Evolutionary conservation across 305 asterid species (phyloP), one percentile per base, ranked within the genome.

Genomic region (Solanum aculeatissimum): DNA sequence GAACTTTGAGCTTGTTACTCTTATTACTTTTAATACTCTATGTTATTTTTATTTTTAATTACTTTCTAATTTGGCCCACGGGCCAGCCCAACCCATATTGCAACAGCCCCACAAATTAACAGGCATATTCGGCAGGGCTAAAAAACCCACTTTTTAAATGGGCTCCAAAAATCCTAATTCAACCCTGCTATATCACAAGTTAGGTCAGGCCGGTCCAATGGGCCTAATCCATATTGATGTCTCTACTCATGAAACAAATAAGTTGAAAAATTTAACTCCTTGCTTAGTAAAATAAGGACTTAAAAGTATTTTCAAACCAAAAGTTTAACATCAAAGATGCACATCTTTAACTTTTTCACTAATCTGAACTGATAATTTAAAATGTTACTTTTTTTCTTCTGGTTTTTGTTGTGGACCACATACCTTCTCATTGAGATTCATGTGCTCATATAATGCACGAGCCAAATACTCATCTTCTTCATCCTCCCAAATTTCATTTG

Each of bases 391-490:
- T 77, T 74, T 74, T 53, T 51, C 11, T 29, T 74, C 53, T 49
- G 19, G 60, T 42, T 83, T 55, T 81, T 63, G 80, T 79, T 32
- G 86, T 72, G 18, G 63, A 75, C 84, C 86, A 71, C 88, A 91
- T 89, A 95, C 98, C 97, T 93, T 87, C 72, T 94, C 92, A 83
- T 89, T 92, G 80, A 97, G 95, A 84, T 91, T 94, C 98, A 97
- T 94, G 89, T 95, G 94, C 85, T 94, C 91, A 60, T 91, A 93
- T 27, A 94, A 95, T 80, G 89, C 85, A 83, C 89, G 91, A 85
- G 99, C 92, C 89, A 97, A 88, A 89, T 93, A 94, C 66, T 95
- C 96, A 71, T 97, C 98, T 92, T 96, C 97, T 87, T 93, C 98
- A 85, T 97, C 97, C 85, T 95, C 98, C 97, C 97, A 95, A 82